These are phyloP conservation scores for Umbelopsis isabellina DNA, from an alignment of 192 early-diverging fungal species.

Conservation along the genomic window DNA sequence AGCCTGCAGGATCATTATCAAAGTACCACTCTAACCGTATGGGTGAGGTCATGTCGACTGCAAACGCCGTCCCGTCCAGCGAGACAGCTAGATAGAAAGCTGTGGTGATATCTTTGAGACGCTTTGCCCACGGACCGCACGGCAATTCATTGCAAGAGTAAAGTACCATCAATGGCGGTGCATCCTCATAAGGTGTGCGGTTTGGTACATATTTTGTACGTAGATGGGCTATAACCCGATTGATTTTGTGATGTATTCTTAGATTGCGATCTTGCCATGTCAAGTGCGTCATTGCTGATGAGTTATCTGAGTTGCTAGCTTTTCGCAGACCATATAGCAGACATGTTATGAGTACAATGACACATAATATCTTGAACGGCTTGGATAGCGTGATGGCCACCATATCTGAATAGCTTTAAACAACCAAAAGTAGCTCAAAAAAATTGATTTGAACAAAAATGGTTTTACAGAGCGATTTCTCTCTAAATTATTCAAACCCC, in stretches of 20 bases:
- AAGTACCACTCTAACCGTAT: conserved; percentile 34
- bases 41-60: conserved; percentile 23
- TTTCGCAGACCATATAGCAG: background rate
- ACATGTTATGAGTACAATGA: background rate
- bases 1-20: conserved; percentile 27
- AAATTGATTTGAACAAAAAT: conserved; percentile 6
- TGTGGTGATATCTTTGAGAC: conserved; percentile 24
- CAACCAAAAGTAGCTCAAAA: too few species aligned
- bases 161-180: conserved; percentile 32
- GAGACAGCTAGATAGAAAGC: conserved; percentile 34
- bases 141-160: conserved; percentile 3
- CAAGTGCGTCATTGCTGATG: background rate
- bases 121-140: conserved; percentile 24
- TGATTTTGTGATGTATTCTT: conserved; percentile 5
- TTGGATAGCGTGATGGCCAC: conserved; percentile 11
- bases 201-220: conserved; percentile 34
- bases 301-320: background rate
- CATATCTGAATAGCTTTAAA: background rate
- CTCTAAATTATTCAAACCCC: background rate
- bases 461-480: background rate
- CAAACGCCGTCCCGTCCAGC: conserved; percentile 30
- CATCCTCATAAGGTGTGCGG: conserved; percentile 33
- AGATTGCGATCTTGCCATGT: background rate
- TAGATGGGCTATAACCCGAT: conserved; percentile 28
- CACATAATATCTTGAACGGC: conserved; percentile 6